phyloP scores from a whole-genome alignment of 768 basidiomycete genomes.

The Auriculariales sp. region DNA sequence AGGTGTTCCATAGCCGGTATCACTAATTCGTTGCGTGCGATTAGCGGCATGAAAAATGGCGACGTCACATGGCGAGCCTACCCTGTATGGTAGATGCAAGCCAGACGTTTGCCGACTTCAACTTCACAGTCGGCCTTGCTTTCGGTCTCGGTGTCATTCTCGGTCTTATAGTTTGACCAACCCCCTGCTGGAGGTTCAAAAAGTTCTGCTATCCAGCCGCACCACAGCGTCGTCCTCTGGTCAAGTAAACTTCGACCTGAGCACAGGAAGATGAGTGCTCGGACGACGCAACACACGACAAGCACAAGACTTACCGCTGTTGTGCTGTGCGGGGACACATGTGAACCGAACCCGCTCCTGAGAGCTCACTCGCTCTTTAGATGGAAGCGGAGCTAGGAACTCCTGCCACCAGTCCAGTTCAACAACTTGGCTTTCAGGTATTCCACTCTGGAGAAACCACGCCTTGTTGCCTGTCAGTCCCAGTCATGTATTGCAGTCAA shows the following conservation, averaged over 20 bases:
- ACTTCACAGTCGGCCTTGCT: not conserved
- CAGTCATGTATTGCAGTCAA: too few relatives aligned
- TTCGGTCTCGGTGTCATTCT: constrained; percentile 5
- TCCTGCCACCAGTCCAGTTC: constrained; percentile 31
- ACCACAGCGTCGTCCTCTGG: constrained; percentile 22
- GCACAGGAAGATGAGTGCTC: not conserved
- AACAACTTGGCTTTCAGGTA: constrained; percentile 17
- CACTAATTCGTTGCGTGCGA: constrained; percentile 10
- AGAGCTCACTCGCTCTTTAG: too few relatives aligned
- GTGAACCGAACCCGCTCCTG: constrained; percentile 14
- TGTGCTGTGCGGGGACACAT: constrained; percentile 29
- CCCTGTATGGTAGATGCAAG: constrained; percentile 16
- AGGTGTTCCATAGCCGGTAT: constrained; percentile 23
- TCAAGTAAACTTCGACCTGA: constrained; percentile 22
- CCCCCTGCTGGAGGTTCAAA: constrained; percentile 4
- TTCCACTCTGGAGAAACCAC: constrained; percentile 17
- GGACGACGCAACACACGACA: not conserved
- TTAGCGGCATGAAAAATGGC: not conserved
- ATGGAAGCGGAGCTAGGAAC: too few relatives aligned
- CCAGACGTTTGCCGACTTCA: not conserved
- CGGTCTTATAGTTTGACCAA: constrained; percentile 6
- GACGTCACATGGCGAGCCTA: constrained; percentile 4
- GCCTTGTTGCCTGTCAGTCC: constrained; percentile 14
- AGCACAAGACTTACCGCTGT: constrained; percentile 18
- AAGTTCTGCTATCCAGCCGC: constrained; percentile 24